Percentiles rank a stretch among this genome's conserved stretches.
phyloP scores from a whole-genome alignment of 2,329 filamentous ascomycete genomes.

The Ceratocystis harringtonii region DNA sequence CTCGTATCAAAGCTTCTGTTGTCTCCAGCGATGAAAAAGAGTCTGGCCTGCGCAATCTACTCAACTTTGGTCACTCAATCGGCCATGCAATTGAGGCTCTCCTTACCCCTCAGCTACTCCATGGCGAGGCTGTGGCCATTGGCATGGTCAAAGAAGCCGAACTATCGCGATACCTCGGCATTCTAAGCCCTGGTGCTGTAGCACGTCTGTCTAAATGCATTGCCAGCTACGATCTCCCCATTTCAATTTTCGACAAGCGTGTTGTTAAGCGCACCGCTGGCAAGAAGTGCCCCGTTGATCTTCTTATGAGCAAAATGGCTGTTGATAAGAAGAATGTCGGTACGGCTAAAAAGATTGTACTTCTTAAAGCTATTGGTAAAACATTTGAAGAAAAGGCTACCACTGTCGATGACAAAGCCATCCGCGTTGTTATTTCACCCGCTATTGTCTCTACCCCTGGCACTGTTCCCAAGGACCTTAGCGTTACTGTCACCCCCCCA shows the following conservation, averaged over 20 bases:
- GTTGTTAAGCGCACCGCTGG: constrained; percentile 70
- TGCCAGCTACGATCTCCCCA: constrained; percentile 81
- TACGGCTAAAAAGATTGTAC: constrained; percentile 84
- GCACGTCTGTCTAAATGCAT: constrained; percentile 86
- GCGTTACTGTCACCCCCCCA: constrained; percentile 69
- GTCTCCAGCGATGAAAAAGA: constrained; percentile 91
- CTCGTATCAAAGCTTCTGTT: constrained; percentile 84
- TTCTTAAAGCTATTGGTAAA: constrained; percentile 77
- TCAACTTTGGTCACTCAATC: constrained; percentile 97
- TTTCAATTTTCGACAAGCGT: constrained; percentile 66
- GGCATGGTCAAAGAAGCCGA: constrained; percentile 98
- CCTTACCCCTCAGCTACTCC: constrained; percentile 83
- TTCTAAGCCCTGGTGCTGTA: constrained; percentile 73
- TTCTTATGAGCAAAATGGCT: constrained; percentile 81
- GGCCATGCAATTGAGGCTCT: constrained; percentile 95
- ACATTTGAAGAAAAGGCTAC: constrained; percentile 80
- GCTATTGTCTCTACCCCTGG: constrained; percentile 61
- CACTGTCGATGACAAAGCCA: constrained; percentile 71
- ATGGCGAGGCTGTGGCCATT: constrained; percentile 90
- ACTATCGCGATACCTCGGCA: constrained; percentile 72
- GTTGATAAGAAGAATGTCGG: constrained; percentile 99
- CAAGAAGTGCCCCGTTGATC: constrained; percentile 75
- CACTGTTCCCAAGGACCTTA: constrained; percentile 42
- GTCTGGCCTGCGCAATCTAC: constrained; percentile 78
- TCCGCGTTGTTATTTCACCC: constrained; percentile 68